Conservation (phyloP, 2,329 filamentous ascomycete genomes). For the Alternaria burnsii region DNA sequence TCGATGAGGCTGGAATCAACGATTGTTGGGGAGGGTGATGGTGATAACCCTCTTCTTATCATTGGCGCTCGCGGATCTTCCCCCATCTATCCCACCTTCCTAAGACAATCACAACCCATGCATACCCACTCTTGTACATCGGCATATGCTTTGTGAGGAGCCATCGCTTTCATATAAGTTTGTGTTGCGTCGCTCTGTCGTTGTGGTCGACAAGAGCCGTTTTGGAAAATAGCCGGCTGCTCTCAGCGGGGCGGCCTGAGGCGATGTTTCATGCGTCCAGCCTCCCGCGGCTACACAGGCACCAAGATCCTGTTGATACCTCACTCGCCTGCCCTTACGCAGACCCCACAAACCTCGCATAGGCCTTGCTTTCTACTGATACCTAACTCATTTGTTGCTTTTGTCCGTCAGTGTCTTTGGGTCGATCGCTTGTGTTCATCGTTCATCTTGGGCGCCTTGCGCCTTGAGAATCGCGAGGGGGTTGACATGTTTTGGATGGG, state of each 20-base stretch:
- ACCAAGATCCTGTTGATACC: background rate
- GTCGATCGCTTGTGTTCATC: background rate
- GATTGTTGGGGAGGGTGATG: background rate
- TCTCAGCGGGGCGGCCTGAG: background rate
- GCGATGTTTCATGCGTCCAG: slow-evolving; percentile 13
- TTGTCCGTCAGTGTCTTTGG: background rate
- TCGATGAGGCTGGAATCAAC: background rate
- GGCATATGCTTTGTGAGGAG: background rate
- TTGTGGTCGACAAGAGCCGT: background rate
- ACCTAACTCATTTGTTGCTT: background rate
- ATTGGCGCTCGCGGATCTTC: background rate
- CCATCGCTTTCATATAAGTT: background rate
- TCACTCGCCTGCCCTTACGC: background rate
- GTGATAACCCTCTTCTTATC: background rate
- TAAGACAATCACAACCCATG: background rate
- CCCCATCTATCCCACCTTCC: background rate
- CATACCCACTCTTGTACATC: background rate
- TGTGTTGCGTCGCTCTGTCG: background rate
- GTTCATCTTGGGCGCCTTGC: background rate
- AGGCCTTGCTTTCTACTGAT: background rate
- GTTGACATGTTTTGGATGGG: background rate
- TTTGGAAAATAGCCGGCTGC: background rate
- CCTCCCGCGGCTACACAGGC: slow-evolving; percentile 1
- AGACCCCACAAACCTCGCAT: background rate
- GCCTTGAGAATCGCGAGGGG: background rate